Evolutionary conservation across 805 yeast species (phyloP), one percentile per base, ranked within the genome.

Genomic region (Starmerella kuoi): DNA sequence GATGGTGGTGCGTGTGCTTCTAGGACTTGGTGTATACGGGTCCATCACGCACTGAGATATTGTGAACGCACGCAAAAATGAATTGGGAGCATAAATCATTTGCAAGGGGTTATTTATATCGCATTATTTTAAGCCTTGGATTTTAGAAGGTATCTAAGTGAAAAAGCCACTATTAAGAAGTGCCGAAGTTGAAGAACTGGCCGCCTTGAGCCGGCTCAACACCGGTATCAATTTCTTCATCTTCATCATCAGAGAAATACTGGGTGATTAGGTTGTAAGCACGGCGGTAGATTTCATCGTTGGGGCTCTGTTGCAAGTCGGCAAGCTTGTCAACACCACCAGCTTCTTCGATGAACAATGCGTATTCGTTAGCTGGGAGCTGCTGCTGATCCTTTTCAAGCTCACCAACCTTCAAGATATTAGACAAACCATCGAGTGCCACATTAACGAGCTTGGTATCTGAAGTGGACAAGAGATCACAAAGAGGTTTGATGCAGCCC

Each of bases 321-420:
- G 81, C 80, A 55, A 91, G 88, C 68, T 84, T 87, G 63, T 91
- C 97, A 77, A 86, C 80, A 49, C 98, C 98, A 56, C 96, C 97
- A 34, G 96, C 96, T 62, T 88, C 96, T 67, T 91, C 98, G 59
- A 91, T 82, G 66, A 66, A 85, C 49, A 86, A 72, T 22, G 97
- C 95, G 60, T 87, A 80, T 61, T 82, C 84, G 65, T 91, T 91
- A 56, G 77, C 71, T 38, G 70, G 63, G 15, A 77, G 61, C 44
- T 80, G 82, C 46, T 74, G 70, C 42, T 77, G 70, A 58, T 86
- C 95, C 64, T 77, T 83, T 58, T 86, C 95, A 63, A 78, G 66
- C 62, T 91, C 97, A 54, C 98, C 98, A 68, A 86, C 83, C 65
- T 83, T 83, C 56, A 91, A 70, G 51, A 91, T 86, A 61, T 91